Conservation (phyloP, 2,329 filamentous ascomycete genomes). For the Penicillium occitanis region DNA sequence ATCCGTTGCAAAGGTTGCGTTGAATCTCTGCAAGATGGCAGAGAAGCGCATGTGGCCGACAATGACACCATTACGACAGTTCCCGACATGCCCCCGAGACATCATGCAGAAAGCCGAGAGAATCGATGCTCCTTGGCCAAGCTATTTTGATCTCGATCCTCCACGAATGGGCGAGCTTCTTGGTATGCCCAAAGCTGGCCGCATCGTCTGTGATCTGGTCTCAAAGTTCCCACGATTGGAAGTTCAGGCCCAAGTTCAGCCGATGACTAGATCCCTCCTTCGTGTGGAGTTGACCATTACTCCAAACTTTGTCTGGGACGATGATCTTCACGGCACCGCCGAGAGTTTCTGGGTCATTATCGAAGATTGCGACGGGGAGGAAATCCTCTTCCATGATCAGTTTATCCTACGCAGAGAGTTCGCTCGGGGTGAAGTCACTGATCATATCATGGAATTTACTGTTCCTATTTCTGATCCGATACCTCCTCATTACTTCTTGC, state of each 20-base stretch:
- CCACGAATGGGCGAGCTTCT: slow-evolving; percentile 94
- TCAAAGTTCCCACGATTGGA: slow-evolving; percentile 91
- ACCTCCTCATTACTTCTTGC: slow-evolving; percentile 98
- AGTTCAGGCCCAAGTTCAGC: slow-evolving; percentile 89
- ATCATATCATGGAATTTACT: slow-evolving; percentile 94
- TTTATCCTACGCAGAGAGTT: slow-evolving; percentile 91
- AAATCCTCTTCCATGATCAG: slow-evolving; percentile 91
- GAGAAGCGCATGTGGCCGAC: slow-evolving; percentile 99
- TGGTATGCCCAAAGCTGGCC: slow-evolving; percentile 83
- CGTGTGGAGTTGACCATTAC: slow-evolving; percentile 86
- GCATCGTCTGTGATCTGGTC: slow-evolving; percentile 79
- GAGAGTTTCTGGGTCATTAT: slow-evolving; percentile 97
- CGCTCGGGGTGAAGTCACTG: slow-evolving; percentile 78
- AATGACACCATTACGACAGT: slow-evolving; percentile 93
- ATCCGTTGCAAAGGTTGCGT: slow-evolving; percentile 82
- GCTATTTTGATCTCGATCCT: slow-evolving; percentile 93
- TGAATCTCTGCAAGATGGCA: slow-evolving; percentile 97
- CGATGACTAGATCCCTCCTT: slow-evolving; percentile 90
- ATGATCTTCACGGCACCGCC: slow-evolving; percentile 77
- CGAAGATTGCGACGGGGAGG: slow-evolving; percentile 95
- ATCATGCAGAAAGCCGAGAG: slow-evolving; percentile 90
- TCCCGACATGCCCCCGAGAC: slow-evolving; percentile 76
- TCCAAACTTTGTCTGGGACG: slow-evolving; percentile 95
- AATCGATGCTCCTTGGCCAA: slow-evolving; percentile 89
- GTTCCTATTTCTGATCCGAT: slow-evolving; percentile 96